A percentile compares a stretch with the other conserved stretches of the same genome.
These are phyloP conservation scores for Starmerella bombicola DNA, from an alignment of 805 yeast species.

Conservation along the genomic window DNA sequence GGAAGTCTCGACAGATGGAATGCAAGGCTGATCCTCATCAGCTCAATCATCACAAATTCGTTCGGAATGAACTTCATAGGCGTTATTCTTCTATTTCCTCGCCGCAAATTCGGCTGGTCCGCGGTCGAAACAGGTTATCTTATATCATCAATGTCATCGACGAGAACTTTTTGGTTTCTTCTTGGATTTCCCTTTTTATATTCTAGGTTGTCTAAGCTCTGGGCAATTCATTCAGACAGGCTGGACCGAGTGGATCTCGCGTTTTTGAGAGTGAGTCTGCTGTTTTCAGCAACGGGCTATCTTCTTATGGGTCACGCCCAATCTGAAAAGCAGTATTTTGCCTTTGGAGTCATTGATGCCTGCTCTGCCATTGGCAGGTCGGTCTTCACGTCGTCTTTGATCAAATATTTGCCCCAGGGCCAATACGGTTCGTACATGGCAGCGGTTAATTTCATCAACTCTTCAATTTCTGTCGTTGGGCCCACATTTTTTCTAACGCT, in stretches of 20 bases:
- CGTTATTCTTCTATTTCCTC: conserved; percentile 24
- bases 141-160: conserved; percentile 23
- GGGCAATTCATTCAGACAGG: conserved; percentile 17
- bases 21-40: conserved; percentile 19
- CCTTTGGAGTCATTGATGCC: conserved; percentile 24
- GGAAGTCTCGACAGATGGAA: conserved; percentile 18
- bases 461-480: conserved; percentile 11
- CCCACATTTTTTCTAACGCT: conserved; percentile 21
- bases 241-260: conserved; percentile 20
- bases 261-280: conserved; percentile 22
- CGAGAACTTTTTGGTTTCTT: conserved; percentile 24
- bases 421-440: conserved; percentile 27
- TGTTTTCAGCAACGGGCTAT: conserved; percentile 22
- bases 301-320: conserved; percentile 21
- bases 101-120: conserved; percentile 26
- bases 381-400: conserved; percentile 23
- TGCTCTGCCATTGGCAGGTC: conserved; percentile 25
- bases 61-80: conserved; percentile 14
- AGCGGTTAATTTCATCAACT: conserved; percentile 18
- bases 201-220: conserved; percentile 13
- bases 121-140: conserved; percentile 27
- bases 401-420: conserved; percentile 25
- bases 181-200: conserved; percentile 23
- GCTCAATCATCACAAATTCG: conserved; percentile 19
- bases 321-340: conserved; percentile 19